phyloP scores from a whole-genome alignment of 441 rosid genomes.

The Erodium texanum region DNA sequence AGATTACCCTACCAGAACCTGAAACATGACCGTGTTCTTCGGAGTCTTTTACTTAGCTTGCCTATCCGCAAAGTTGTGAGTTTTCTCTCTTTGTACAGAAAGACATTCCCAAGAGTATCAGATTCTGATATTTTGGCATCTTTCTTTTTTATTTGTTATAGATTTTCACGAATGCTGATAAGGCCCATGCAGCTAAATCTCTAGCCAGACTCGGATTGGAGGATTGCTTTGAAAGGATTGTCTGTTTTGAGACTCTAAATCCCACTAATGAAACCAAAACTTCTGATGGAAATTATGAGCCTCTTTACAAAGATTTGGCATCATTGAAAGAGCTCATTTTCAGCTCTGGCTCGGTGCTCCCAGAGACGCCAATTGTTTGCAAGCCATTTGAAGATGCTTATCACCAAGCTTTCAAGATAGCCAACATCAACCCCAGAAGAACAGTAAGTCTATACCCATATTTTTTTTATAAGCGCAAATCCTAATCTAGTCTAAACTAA shows the following conservation, averaged over 20 bases:
- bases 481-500: too few relatives aligned
- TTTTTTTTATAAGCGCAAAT: too few relatives aligned
- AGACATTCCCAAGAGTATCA: too few relatives aligned
- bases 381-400: constrained; percentile 78
- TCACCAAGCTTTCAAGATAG: constrained; percentile 56
- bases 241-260: constrained; percentile 79
- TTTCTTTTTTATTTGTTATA: constrained; percentile 15
- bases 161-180: constrained; percentile 79
- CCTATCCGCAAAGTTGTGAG: constrained; percentile 80
- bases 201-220: constrained; percentile 73
- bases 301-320: too few relatives aligned
- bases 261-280: constrained; percentile 22
- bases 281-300: too few relatives aligned
- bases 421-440: constrained; percentile 52
- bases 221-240: constrained; percentile 64
- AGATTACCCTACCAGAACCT: constrained; percentile 66
- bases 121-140: too few relatives aligned
- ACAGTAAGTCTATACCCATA: too few relatives aligned
- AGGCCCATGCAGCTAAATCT: constrained; percentile 47
- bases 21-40: constrained; percentile 68
- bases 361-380: constrained; percentile 55
- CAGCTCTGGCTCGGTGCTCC: constrained; percentile 23
- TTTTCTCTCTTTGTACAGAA: constrained; percentile 4
- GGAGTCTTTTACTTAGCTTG: constrained; percentile 55
- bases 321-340: too few relatives aligned